Base-by-base conservation (phyloP, 305 asterid species). In the Fraxinus albicans region DNA sequence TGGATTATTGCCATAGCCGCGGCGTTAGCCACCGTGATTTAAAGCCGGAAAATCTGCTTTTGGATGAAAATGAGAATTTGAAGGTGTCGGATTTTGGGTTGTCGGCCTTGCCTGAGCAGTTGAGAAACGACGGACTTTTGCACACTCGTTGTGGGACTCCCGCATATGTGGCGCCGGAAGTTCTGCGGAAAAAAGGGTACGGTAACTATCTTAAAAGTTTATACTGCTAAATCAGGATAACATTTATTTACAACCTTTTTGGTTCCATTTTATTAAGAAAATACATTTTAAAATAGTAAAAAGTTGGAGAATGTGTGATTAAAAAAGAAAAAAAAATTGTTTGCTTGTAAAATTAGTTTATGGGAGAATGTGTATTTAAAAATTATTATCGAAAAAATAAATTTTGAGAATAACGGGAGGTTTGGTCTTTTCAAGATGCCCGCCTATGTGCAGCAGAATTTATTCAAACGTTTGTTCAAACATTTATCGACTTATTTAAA, bases 111-210 rank as follows among this genome's bases (percentile, higher is more conserved):
- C 94, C 95, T n/a, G 98, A 94, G 86, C 94, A 92, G 47, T 84
- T 85, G 10, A 78, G 90, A 35, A 88, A 85, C 79, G 98, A 94
- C 60, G 98, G 98, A 17, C 84, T 94, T 50, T 84, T 94, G 34
- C 98, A 94, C 88, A 94, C 98, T 1, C 94, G 82, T 86, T 94
- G 98, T 53, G 98, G 98, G 2, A 94, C 98, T 0, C 98, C 98
- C 6, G 97, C 98, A 17, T 94, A 94, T 63, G 96, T 94, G 2
- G 95, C 98, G 8, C 98, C 98, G 10, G 98, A 94, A 77, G 94
- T 94, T 2, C 81, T 94, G 0, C 76, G 95, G 78, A 90, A 86
- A 58, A 92, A 90, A 79, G 98, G 98, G 1, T 94, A 94, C n/a
- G 17, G 17, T 12, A 23, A 2, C 27, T 19, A 17, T 58, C 69